phyloP scores from a whole-genome alignment of 192 early-diverging fungal genomes.

The Coemansia brasiliensis region DNA sequence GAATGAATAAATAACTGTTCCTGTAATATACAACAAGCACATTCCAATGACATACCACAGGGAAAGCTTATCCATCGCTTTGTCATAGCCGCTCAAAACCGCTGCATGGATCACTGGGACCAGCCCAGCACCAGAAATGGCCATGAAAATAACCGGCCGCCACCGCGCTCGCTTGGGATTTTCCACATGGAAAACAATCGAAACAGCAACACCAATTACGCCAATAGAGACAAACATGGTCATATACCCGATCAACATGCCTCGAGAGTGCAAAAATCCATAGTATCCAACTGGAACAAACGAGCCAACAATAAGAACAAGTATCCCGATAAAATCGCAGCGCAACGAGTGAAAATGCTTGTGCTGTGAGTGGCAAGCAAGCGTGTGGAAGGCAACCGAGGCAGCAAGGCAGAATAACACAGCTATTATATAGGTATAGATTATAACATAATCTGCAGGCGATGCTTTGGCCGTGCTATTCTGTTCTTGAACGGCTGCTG shows the following conservation, averaged over 20 bases:
- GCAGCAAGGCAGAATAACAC: constrained; percentile 77
- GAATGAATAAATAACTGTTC: constrained; percentile 81
- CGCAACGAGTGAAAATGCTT: constrained; percentile 55
- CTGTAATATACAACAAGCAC: constrained; percentile 73
- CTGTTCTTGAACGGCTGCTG: constrained; percentile 5
- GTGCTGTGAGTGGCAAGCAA: constrained; percentile 75
- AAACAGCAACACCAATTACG: constrained; percentile 61
- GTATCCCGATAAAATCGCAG: constrained; percentile 91
- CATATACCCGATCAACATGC: constrained; percentile 61
- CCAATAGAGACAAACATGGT: constrained; percentile 64
- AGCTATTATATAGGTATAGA: constrained; percentile 76
- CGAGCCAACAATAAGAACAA: constrained; percentile 70
- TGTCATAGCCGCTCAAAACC: constrained; percentile 64
- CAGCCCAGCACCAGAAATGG: constrained; percentile 75
- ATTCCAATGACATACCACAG: constrained; percentile 68
- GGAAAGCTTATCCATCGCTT: constrained; percentile 57
- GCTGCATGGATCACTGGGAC: constrained; percentile 75
- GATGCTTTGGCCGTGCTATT: constrained; percentile 9
- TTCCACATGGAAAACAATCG: constrained; percentile 64
- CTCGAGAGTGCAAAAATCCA: constrained; percentile 58
- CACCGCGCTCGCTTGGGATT: constrained; percentile 71
- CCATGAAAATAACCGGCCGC: constrained; percentile 76
- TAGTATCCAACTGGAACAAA: constrained; percentile 54
- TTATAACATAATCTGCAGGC: constrained; percentile 64
- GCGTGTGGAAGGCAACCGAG: constrained; percentile 77